Percentiles rank a stretch among this genome's conserved stretches.
Evolutionary conservation across 805 yeast species (phyloP).

Genomic region (Saturnispora quitensis): DNA sequence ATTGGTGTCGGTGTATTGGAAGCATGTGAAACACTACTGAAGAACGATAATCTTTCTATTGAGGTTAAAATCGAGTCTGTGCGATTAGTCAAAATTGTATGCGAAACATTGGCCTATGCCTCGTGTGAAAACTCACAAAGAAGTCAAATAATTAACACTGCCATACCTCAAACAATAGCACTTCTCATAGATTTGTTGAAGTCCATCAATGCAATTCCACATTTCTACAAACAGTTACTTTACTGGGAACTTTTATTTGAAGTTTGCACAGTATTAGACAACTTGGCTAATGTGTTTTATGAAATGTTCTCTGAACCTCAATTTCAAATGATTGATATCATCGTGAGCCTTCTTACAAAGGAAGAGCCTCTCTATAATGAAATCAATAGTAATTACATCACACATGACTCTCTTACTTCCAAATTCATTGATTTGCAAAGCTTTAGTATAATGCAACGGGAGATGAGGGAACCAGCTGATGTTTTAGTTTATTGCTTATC

Average conservation of each 20-base stretch:
- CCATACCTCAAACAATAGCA: slow-evolving; percentile 22
- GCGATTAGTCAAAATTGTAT: slow-evolving; percentile 43
- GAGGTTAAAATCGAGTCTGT: slow-evolving; percentile 41
- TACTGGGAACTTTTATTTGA: slow-evolving; percentile 22
- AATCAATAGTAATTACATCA: slow-evolving; percentile 5
- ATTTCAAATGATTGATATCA: slow-evolving; percentile 10
- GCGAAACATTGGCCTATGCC: slow-evolving; percentile 44
- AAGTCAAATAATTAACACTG: slow-evolving; percentile 26
- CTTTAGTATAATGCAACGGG: slow-evolving; percentile 18
- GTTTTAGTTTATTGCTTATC: slow-evolving; percentile 19
- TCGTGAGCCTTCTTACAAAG: slow-evolving; percentile 16
- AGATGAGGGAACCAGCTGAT: slow-evolving; percentile 17
- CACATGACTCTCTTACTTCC: neutral
- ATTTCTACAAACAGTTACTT: slow-evolving; percentile 9
- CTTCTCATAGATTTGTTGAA: slow-evolving; percentile 16
- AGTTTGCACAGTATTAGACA: slow-evolving; percentile 22
- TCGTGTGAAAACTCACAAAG: slow-evolving; percentile 34
- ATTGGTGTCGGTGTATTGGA: slow-evolving; percentile 48
- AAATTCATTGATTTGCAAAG: slow-evolving; percentile 17
- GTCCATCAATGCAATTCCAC: slow-evolving; percentile 1
- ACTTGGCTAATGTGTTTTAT: slow-evolving; percentile 21
- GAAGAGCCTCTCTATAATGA: slow-evolving; percentile 16
- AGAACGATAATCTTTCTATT: slow-evolving; percentile 15
- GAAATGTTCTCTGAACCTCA: slow-evolving; percentile 12
- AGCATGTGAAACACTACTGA: slow-evolving; percentile 38